A percentile compares a stretch with the other conserved stretches of the same genome.
These are phyloP conservation scores for Purpureocillium lavendulum DNA, from an alignment of 2,329 filamentous ascomycete genomes.

Conservation along the genomic window DNA sequence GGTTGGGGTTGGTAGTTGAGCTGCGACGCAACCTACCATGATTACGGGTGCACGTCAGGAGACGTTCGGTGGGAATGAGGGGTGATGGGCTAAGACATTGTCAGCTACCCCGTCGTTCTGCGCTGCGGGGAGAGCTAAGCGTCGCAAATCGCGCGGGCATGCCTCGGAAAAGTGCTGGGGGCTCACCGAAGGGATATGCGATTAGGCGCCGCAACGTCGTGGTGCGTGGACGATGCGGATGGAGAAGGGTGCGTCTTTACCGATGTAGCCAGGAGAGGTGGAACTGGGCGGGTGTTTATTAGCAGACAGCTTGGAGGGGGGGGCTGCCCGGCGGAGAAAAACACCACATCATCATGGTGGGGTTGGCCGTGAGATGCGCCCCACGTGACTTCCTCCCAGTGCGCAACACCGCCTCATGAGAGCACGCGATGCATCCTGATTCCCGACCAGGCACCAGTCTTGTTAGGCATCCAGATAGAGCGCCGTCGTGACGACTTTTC, in stretches of 20 bases:
- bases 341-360: conserved; percentile 21
- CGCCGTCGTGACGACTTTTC: too few species aligned
- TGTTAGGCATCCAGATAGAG: too few species aligned
- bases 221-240: neutral
- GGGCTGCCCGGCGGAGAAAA: conserved; percentile 22
- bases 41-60: conserved; percentile 25
- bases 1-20: conserved; percentile 1
- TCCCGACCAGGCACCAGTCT: too few species aligned
- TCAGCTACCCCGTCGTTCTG: conserved; percentile 12
- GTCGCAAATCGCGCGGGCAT: neutral
- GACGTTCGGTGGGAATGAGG: conserved; percentile 15
- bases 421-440: too few species aligned
- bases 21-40: conserved; percentile 27
- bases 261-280: conserved; percentile 1
- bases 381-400: conserved; percentile 20
- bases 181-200: neutral
- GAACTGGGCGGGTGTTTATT: conserved; percentile 2
- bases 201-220: neutral
- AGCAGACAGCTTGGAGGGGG: conserved; percentile 5
- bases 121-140: neutral
- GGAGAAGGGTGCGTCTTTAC: conserved; percentile 7
- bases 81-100: conserved; percentile 9
- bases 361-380: conserved; percentile 19
- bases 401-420: conserved; percentile 7
- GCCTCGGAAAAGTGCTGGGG: neutral